Base-by-base conservation (phyloP, 352 stramenopile genomes). In the Nothophytophthora sp. region DNA sequence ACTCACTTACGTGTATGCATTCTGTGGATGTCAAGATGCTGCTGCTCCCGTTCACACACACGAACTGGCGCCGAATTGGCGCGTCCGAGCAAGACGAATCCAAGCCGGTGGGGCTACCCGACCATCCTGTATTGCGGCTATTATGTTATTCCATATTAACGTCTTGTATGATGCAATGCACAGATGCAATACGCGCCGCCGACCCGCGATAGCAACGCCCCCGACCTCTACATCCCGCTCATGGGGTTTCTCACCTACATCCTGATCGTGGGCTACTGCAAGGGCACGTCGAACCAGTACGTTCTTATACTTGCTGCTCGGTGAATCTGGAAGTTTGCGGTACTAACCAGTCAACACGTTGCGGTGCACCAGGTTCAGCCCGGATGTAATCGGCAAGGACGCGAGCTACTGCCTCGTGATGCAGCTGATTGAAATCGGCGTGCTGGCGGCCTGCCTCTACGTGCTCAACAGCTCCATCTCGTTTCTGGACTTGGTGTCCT, bases 171-270 rank as follows among this genome's bases (percentile, higher is more conserved):
- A n/a, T 50, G 5, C n/a, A n/a, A n/a, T 32, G 27, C 6, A 12
- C 45, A 87, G 76, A 79, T 60, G 37, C 81, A 90, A 36, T 96
- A 92, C 47, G 87, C 89, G 32, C 81, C 96, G n/a, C 97, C 97
- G 13, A 87, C 88, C 33, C 65, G 86, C 29, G 98, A 99, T 69
- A 84, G 97, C 50, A 99, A 99, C 61, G 96, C 97, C 5, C 96
- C 96, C 1, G 98, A 99, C 75, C 72, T 99, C 23, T 99, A 99
- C 72, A 92, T 99, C 23, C 98, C 98, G 10, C 55, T 98, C 33
- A 99, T 99, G 97, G 90, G 94, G n/a, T 97, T 99, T 28, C 82
- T 99, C 45, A 99, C 97, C 15, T 99, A 99, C 72, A 98, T 98
- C 39, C 70, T 99, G 40, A 87, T 99, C 10, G 97, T 97, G 56